Evolutionary conservation across 345 rosid species (phyloP).

Genomic region (Gossypium rotundifolium): DNA sequence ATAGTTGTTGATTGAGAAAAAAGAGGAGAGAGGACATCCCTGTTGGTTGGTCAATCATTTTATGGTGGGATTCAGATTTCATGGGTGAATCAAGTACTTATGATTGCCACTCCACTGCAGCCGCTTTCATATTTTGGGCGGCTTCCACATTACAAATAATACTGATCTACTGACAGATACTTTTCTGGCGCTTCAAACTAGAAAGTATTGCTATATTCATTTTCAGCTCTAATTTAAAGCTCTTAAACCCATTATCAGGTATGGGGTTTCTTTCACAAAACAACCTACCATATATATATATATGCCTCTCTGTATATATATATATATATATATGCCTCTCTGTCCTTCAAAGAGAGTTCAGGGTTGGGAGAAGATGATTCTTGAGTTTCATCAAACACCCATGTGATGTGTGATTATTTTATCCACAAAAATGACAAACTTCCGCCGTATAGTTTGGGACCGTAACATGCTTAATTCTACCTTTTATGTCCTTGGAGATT

Average conservation of each 20-base stretch:
- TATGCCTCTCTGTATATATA: too few relatives aligned
- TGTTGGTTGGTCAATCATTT: conserved; percentile 26
- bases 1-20: neutral
- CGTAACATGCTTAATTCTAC: conserved; percentile 11
- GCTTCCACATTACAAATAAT: neutral
- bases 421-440: conserved; percentile 19
- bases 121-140: neutral
- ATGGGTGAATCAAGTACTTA: conserved; percentile 14
- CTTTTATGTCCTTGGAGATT: neutral
- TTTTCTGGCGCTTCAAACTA: neutral
- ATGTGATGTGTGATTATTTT: conserved; percentile 23
- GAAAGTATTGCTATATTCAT: conserved; percentile 8
- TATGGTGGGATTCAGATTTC: conserved; percentile 21
- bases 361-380: neutral
- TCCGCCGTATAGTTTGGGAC: conserved; percentile 13
- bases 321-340: neutral
- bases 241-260: conserved; percentile 10
- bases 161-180: conserved; percentile 2
- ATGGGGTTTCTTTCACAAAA: conserved; percentile 35
- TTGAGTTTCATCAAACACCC: conserved; percentile 14
- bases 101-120: conserved; percentile 16
- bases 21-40: neutral
- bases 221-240: neutral
- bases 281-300: neutral
- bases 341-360: neutral